Percentiles rank a stretch among this genome's conserved stretches.
Evolutionary conservation across 2,329 filamentous ascomycete genomes (phyloP).

Genomic region (Aspergillus niger): DNA sequence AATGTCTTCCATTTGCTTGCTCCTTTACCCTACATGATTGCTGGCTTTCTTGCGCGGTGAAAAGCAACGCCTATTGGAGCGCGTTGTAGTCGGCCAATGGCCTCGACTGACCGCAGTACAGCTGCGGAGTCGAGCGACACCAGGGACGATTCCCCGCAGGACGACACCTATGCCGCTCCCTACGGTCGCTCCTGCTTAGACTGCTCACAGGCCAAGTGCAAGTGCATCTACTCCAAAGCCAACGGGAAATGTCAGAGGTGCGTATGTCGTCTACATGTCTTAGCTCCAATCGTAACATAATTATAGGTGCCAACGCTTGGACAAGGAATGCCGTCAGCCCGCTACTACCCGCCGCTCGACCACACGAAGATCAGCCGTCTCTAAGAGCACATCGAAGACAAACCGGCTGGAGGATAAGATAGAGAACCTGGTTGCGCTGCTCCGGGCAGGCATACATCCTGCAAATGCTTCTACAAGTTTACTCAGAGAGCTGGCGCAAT

Average conservation of each 20-base stretch:
- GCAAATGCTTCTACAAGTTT: not conserved
- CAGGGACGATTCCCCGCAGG: not conserved
- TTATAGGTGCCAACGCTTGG: conserved; percentile 45
- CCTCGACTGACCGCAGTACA: not conserved
- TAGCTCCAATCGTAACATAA: not conserved
- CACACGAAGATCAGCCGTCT: conserved; percentile 10
- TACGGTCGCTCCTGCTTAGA: conserved; percentile 23
- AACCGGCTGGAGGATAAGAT: conserved; percentile 30
- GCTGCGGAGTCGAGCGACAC: not conserved
- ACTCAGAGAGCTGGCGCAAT: not conserved
- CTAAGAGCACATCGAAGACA: conserved; percentile 15
- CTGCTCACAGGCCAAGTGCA: conserved; percentile 29
- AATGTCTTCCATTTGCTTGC: not conserved
- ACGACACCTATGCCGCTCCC: conserved; percentile 11
- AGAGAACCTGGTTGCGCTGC: conserved; percentile 28
- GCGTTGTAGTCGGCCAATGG: not conserved
- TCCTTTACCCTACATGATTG: not conserved
- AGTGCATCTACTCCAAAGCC: conserved; percentile 20
- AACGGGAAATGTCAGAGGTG: conserved; percentile 14
- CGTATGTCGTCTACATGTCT: not conserved
- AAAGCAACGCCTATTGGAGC: not conserved
- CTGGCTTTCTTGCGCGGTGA: not conserved
- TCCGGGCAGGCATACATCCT: conserved; percentile 15
- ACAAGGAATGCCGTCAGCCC: conserved; percentile 44
- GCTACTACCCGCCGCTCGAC: conserved; percentile 34